Percentiles rank a stretch among this genome's conserved stretches.
These are phyloP conservation scores for Sclerotinia subarctica DNA, from an alignment of 2,329 filamentous ascomycete genomes.

Conservation along the genomic window DNA sequence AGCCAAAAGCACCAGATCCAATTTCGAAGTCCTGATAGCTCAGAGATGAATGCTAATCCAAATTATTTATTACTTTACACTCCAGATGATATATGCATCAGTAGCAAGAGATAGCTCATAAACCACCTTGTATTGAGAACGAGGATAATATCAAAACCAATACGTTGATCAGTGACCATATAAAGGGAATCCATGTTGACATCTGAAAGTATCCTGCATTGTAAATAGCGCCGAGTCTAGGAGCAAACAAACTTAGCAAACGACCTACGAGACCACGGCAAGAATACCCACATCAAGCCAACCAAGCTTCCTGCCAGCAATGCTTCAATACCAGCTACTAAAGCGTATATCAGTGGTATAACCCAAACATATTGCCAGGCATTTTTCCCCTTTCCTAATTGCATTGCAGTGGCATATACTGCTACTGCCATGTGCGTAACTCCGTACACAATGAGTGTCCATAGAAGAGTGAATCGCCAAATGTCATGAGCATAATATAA, in stretches of 20 bases:
- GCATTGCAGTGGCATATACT: conserved; percentile 57
- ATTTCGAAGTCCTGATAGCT: conserved; percentile 15
- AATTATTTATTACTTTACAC: neutral
- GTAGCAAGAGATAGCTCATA: conserved; percentile 43
- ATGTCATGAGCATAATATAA: conserved; percentile 64
- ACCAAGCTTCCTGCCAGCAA: conserved; percentile 65
- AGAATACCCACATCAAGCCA: conserved; percentile 56
- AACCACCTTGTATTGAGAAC: conserved; percentile 67
- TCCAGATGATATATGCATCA: neutral
- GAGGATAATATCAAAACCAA: conserved; percentile 66
- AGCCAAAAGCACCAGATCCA: conserved; percentile 37
- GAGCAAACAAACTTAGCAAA: conserved; percentile 1
- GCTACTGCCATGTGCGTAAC: conserved; percentile 58
- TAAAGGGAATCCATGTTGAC: conserved; percentile 72
- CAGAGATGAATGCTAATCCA: neutral
- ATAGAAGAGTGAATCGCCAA: conserved; percentile 66
- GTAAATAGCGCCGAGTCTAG: conserved; percentile 60
- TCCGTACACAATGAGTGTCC: conserved; percentile 64
- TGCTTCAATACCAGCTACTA: conserved; percentile 61
- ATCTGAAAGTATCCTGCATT: conserved; percentile 67
- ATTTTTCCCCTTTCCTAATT: conserved; percentile 42
- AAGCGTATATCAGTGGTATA: conserved; percentile 56
- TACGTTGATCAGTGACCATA: conserved; percentile 66
- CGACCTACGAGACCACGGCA: neutral
- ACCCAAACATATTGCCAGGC: conserved; percentile 48